Percentiles rank a stretch among this genome's conserved stretches.
Conservation (phyloP, 1,284 basidiomycete species). For the Cryptococcus sp. region DNA sequence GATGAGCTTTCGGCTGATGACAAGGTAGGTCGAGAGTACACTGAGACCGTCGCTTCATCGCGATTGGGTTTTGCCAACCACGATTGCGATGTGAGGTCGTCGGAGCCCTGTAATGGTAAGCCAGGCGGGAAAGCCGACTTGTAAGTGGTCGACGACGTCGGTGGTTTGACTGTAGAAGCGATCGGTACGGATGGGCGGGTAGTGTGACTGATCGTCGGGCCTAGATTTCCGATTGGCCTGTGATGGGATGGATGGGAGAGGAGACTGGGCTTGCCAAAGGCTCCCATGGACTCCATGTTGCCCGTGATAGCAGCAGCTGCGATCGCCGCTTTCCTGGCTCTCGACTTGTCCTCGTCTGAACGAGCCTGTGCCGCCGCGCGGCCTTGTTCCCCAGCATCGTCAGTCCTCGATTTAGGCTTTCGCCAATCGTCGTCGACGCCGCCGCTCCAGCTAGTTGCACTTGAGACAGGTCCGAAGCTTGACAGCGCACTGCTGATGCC, state of each 20-base stretch:
- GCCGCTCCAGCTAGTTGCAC: slow-evolving; percentile 26
- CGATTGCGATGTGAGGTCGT: not conserved
- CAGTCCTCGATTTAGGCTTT: slow-evolving; percentile 12
- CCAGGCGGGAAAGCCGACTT: slow-evolving; percentile 13
- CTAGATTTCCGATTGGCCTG: not conserved
- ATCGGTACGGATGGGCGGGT: slow-evolving; percentile 10
- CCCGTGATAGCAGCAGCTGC: slow-evolving; percentile 37
- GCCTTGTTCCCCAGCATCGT: not conserved
- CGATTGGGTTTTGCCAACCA: not conserved
- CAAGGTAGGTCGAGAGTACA: slow-evolving; percentile 7
- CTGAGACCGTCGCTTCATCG: not conserved
- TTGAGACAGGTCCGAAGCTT: slow-evolving; percentile 32
- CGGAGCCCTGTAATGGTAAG: slow-evolving; percentile 4
- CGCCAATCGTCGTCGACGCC: slow-evolving; percentile 39
- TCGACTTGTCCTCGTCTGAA: slow-evolving; percentile 7
- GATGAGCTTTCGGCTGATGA: slow-evolving; percentile 18
- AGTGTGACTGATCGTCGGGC: slow-evolving; percentile 3
- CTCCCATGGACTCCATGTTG: slow-evolving; percentile 36
- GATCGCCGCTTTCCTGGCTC: slow-evolving; percentile 26
- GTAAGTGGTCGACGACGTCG: slow-evolving; percentile 1
- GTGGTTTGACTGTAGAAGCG: not conserved
- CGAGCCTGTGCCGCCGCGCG: not conserved
- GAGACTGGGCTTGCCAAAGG: slow-evolving; percentile 30
- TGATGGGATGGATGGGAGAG: not conserved
- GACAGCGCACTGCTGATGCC: slow-evolving; percentile 32